These are phyloP conservation scores for Leccinum solheimii DNA, from an alignment of 1,284 basidiomycete species.

Conservation along the genomic window DNA sequence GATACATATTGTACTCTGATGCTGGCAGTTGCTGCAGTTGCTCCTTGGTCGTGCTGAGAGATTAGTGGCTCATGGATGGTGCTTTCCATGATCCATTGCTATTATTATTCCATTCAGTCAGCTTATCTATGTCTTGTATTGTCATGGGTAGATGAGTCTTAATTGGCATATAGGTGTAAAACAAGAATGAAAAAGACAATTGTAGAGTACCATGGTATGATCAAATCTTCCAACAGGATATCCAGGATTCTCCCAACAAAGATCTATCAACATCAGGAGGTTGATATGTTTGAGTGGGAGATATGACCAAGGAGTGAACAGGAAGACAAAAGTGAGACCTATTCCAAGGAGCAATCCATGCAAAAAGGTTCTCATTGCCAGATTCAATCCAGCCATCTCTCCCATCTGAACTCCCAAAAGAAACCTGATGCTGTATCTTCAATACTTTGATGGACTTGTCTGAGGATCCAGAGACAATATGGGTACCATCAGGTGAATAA, in stretches of 20 bases:
- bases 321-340: neutral
- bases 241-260: neutral
- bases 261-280: neutral
- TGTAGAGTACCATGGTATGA: no score
- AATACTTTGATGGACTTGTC: neutral
- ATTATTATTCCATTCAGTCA: no score
- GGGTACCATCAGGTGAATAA: no score
- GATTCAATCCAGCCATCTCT: neutral
- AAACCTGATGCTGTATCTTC: neutral
- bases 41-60: constrained; percentile 2
- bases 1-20: constrained; percentile 86
- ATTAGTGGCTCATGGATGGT: constrained; percentile 5
- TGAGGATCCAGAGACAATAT: neutral
- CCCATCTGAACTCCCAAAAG: neutral
- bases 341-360: neutral
- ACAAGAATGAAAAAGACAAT: no score
- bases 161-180: no score
- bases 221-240: neutral
- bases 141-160: no score
- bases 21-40: constrained; percentile 33
- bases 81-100: no score
- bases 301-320: neutral
- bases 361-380: neutral
- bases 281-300: neutral
- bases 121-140: no score